Evolutionary conservation across 768 basidiomycete species (phyloP).

Genomic region (Termitomyces sp.): DNA sequence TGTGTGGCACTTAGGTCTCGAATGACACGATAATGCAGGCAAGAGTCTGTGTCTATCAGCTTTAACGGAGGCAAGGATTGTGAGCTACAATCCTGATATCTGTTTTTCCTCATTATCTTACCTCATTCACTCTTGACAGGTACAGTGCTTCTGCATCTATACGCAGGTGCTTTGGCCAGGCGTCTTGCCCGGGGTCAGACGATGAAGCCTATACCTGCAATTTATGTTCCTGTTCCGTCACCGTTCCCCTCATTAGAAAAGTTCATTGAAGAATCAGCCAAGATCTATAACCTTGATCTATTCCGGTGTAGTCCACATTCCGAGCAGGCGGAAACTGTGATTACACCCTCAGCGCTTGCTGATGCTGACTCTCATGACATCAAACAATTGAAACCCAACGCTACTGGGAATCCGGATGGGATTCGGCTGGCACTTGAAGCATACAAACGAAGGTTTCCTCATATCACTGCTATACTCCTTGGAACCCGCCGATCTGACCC

Average conservation of each 20-base stretch:
- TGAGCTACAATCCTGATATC: constrained; percentile 33
- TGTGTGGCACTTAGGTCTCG: constrained; percentile 8
- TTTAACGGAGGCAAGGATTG: constrained; percentile 99
- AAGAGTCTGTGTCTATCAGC: constrained; percentile 75
- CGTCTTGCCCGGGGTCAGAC: constrained; percentile 28
- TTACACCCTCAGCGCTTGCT: constrained; percentile 28
- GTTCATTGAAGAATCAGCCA: constrained; percentile 68
- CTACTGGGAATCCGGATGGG: constrained; percentile 55
- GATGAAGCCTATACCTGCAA: constrained; percentile 50
- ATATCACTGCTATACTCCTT: constrained; percentile 79
- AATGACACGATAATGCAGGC: constrained; percentile 34
- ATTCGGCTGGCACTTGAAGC: constrained; percentile 77
- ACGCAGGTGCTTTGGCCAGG: constrained; percentile 66
- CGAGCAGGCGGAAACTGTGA: constrained; percentile 44
- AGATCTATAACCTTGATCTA: constrained; percentile 72
- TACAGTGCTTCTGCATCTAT: constrained; percentile 91
- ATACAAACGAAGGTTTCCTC: constrained; percentile 65
- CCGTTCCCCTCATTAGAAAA: constrained; percentile 82
- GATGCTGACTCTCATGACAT: constrained; percentile 18
- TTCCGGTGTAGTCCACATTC: constrained; percentile 49
- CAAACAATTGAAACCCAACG: constrained; percentile 23
- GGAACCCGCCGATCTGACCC: constrained; percentile 91
- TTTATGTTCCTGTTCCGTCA: constrained; percentile 89
- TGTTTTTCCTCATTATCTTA: constrained; percentile 1
- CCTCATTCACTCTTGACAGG: constrained; percentile 40